These are phyloP conservation scores for Acer campestre DNA, from an alignment of 345 rosid genomes.

Conservation along the genomic window DNA sequence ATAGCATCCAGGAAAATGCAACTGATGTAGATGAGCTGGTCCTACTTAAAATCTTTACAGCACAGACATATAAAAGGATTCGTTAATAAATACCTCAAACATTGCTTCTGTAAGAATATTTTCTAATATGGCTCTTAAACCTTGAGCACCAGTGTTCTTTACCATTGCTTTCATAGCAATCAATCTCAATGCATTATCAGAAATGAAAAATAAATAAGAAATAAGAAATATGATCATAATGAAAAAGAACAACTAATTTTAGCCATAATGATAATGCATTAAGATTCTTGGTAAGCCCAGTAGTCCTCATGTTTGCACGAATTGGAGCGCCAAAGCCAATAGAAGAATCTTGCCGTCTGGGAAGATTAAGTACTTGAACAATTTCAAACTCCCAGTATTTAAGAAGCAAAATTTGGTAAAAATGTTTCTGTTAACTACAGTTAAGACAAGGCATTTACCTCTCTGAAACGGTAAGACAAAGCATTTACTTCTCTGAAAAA, in stretches of 20 bases:
- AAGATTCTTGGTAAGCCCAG: slow-evolving; percentile 55
- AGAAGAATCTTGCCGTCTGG: slow-evolving; percentile 89
- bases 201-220: not conserved
- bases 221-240: too few relatives aligned
- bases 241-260: slow-evolving; percentile 6
- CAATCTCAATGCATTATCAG: slow-evolving; percentile 67
- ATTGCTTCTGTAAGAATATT: slow-evolving; percentile 89
- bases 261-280: slow-evolving; percentile 25
- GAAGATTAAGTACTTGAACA: slow-evolving; percentile 15
- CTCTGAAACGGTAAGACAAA: slow-evolving; percentile 95
- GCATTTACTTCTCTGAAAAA: too few relatives aligned
- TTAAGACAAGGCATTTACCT: slow-evolving; percentile 46
- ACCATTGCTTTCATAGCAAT: slow-evolving; percentile 87
- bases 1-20: not conserved
- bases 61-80: slow-evolving; percentile 1
- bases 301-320: slow-evolving; percentile 76
- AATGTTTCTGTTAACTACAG: slow-evolving; percentile 1
- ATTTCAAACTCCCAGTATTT: slow-evolving; percentile 26
- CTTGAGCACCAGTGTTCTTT: slow-evolving; percentile 95
- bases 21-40: not conserved
- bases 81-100: slow-evolving; percentile 68
- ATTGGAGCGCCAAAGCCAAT: slow-evolving; percentile 96
- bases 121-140: slow-evolving; percentile 82
- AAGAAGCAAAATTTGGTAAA: slow-evolving; percentile 7
- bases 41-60: not conserved